phyloP scores from a whole-genome alignment of 805 yeast genomes.

The Ogataea methanolica region DNA sequence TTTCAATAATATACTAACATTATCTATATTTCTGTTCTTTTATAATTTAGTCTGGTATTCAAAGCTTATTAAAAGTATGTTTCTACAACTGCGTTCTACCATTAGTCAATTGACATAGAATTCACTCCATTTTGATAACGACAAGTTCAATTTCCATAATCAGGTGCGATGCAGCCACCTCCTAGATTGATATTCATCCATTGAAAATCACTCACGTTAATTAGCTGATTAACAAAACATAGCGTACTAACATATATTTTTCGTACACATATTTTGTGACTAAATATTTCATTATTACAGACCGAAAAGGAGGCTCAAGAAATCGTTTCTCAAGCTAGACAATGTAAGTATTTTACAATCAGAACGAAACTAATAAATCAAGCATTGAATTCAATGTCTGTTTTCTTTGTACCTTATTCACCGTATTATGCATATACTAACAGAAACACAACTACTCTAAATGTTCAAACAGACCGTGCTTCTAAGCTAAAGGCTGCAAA shows the following conservation, averaged over 20 bases:
- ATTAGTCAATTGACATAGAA: neutral
- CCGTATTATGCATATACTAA: conserved; percentile 8
- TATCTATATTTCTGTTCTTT: neutral
- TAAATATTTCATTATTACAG: conserved; percentile 25
- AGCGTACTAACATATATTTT: conserved; percentile 4
- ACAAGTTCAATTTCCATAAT: neutral
- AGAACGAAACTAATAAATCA: too few species aligned
- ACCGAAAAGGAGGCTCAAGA: conserved; percentile 98
- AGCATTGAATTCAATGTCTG: too few species aligned
- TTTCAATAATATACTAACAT: neutral
- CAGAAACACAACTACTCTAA: neutral
- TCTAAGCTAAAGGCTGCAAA: conserved; percentile 90
- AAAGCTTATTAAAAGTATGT: conserved; percentile 58
- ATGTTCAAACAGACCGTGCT: conserved; percentile 51
- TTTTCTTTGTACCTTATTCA: neutral
- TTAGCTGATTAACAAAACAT: neutral
- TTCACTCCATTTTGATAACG: neutral
- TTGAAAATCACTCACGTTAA: neutral
- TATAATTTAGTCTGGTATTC: conserved; percentile 48
- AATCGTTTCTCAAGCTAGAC: conserved; percentile 89
- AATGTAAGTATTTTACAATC: conserved; percentile 45
- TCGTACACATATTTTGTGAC: neutral
- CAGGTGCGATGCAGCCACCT: too few species aligned
- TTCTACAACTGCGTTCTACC: neutral
- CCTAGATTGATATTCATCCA: too few species aligned